Evolutionary conservation across 2,329 filamentous ascomycete species (phyloP).

Genomic region (Colletotrichum lupini): DNA sequence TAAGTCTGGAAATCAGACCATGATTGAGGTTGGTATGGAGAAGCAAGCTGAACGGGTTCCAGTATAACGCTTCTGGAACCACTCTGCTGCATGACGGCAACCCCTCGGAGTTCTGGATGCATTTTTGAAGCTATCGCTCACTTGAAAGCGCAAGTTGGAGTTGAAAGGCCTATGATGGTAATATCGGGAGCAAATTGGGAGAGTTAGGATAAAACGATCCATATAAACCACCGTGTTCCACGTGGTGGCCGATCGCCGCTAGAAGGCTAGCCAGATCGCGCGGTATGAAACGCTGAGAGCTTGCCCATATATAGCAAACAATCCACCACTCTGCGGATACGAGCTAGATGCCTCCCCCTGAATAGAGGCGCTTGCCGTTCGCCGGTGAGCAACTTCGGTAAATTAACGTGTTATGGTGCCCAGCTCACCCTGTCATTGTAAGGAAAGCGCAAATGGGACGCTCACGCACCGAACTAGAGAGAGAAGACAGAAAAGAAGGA

Average conservation of each 20-base stretch:
- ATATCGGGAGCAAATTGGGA: not conserved
- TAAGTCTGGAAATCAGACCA: not conserved
- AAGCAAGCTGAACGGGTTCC: not conserved
- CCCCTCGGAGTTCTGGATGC: not conserved
- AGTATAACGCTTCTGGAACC: not conserved
- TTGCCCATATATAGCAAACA: not conserved
- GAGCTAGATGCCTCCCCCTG: not conserved
- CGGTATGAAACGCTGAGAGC: slow-evolving; percentile 13
- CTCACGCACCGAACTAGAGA: not conserved
- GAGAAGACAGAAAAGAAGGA: not conserved
- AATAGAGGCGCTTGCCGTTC: slow-evolving; percentile 10
- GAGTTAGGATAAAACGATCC: not conserved
- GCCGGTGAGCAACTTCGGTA: not conserved
- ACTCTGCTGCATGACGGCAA: not conserved
- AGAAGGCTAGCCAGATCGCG: slow-evolving; percentile 20
- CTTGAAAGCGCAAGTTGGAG: not conserved
- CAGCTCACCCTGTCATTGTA: not conserved
- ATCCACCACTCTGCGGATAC: not conserved
- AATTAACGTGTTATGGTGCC: not conserved
- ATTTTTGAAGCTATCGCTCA: not conserved
- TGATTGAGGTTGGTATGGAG: not conserved
- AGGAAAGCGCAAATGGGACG: not conserved
- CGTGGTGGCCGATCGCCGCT: slow-evolving; percentile 32
- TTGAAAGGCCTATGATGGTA: not conserved
- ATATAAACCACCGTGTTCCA: slow-evolving; percentile 8